Evolutionary conservation across 2,329 filamentous ascomycete species (phyloP).

Genomic region (Apiospora aurea): DNA sequence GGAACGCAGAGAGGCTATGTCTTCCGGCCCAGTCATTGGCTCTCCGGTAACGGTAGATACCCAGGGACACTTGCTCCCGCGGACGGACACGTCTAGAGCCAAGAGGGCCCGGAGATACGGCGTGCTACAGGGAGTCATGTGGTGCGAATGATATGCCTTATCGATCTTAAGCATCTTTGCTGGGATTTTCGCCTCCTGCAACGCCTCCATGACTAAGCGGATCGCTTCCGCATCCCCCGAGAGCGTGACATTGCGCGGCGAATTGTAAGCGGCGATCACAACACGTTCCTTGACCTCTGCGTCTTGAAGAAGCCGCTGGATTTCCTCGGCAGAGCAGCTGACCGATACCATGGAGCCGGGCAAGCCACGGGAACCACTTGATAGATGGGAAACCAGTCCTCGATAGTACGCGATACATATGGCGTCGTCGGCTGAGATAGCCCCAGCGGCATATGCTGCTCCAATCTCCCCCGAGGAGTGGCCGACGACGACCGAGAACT

Average conservation of each 20-base stretch:
- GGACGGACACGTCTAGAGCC: background rate
- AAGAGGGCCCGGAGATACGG: conserved; percentile 24
- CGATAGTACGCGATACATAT: conserved; percentile 41
- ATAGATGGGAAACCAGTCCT: background rate
- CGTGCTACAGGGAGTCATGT: conserved; percentile 28
- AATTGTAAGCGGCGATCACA: conserved; percentile 30
- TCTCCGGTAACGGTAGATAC: conserved; percentile 25
- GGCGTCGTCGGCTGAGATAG: conserved; percentile 42
- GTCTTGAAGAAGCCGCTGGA: conserved; percentile 22
- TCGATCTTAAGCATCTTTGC: conserved; percentile 27
- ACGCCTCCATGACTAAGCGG: too few species aligned
- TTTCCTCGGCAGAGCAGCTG: conserved; percentile 37
- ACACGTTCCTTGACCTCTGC: conserved; percentile 29
- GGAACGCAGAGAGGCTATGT: too few species aligned
- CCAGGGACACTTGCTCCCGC: background rate
- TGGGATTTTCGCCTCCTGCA: conserved; percentile 26
- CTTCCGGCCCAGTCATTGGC: too few species aligned
- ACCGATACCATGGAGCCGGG: conserved; percentile 43
- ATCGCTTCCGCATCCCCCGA: conserved; percentile 32
- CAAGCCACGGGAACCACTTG: background rate
- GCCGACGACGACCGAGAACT: conserved; percentile 45
- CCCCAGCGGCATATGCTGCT: conserved; percentile 49
- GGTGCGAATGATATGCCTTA: conserved; percentile 31
- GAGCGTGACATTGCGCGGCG: conserved; percentile 29
- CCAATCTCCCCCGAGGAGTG: conserved; percentile 54